Evolutionary conservation across 305 asterid species (phyloP), one percentile per base, ranked within the genome.

Genomic region (Fraxinus dipetala): DNA sequence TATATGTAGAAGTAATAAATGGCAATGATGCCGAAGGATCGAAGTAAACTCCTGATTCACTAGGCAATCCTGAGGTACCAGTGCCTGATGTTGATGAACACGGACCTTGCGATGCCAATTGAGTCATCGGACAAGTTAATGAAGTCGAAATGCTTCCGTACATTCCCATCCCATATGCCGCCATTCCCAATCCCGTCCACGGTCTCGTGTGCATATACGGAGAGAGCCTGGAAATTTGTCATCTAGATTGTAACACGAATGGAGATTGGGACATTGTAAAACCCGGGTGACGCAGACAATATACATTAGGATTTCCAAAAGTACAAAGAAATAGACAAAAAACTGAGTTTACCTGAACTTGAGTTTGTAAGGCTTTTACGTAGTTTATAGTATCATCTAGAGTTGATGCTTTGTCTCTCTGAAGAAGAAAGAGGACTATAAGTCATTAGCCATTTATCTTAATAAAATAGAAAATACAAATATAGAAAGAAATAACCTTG

Each of bases 321-420:
- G 14, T 26, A 18, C 0, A 16, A 18, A 11, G 8, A 14, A 48
- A 16, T 18, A 59, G 73, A 32, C 10, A 11, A 76, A 38, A 30
- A 31, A 3, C 1, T 35, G 7, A 8, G 9, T 6, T 30, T 80
- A 87, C 88, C 82, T 80, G 81, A 79, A 81, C 13, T 59, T 80
- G 87, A 80, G 78, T 26, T 22, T 87, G 87, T 20, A 89, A 77
- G n/a, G 85, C n/a, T 82, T 84, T 86, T 18, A 87, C 86, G 79
- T 87, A 87, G 18, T 75, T 79, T 54, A 89, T 84, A 34, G 87
- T 86, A 45, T 86, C 90, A 75, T 89, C 90, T 6, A 89, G 81
- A 59, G 79, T 59, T 2, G 89, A 85, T 38, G 74, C 73, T 75
- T 80, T 83, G 80, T 85, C 89, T 43, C 80, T 84, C 91, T 87